Conservation (phyloP, 148 eudicot genomes). For the Hydrangea macrophylla region DNA sequence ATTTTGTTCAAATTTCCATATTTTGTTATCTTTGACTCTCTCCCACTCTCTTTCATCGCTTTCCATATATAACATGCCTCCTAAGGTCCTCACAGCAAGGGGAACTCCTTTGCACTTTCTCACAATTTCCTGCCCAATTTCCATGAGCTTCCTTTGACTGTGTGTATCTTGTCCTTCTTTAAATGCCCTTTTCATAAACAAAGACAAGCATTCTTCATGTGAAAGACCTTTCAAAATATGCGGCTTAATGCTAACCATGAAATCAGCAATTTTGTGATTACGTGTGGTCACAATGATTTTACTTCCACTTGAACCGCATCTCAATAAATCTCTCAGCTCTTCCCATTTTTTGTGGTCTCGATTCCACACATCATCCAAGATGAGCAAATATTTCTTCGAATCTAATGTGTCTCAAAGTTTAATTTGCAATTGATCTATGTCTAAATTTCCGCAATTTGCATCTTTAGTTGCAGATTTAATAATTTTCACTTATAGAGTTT, state of each 20-base stretch:
- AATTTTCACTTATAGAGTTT: neutral
- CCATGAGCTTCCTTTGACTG: neutral
- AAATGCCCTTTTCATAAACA: constrained; percentile 23
- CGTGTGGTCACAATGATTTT: neutral
- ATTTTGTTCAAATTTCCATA: too few species aligned
- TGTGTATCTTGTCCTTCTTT: neutral
- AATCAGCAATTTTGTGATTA: neutral
- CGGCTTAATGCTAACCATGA: neutral
- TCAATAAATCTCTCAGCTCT: neutral
- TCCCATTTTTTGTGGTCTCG: neutral
- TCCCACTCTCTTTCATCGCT: constrained; percentile 16
- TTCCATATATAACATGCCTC: constrained; percentile 14
- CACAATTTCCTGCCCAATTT: too few species aligned
- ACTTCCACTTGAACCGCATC: neutral
- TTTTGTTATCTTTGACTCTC: constrained; percentile 3
- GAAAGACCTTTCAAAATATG: too few species aligned
- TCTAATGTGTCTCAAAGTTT: neutral
- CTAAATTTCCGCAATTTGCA: neutral
- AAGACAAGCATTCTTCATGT: constrained; percentile 13
- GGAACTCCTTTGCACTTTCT: too few species aligned
- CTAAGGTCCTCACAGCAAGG: too few species aligned
- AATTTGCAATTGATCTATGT: neutral
- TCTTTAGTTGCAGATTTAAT: neutral
- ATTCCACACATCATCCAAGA: constrained; percentile 2
- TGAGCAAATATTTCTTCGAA: neutral